Evolutionary conservation across 108 stramenopile species (phyloP).

Genomic region (Cyclostephanos tholiformis): DNA sequence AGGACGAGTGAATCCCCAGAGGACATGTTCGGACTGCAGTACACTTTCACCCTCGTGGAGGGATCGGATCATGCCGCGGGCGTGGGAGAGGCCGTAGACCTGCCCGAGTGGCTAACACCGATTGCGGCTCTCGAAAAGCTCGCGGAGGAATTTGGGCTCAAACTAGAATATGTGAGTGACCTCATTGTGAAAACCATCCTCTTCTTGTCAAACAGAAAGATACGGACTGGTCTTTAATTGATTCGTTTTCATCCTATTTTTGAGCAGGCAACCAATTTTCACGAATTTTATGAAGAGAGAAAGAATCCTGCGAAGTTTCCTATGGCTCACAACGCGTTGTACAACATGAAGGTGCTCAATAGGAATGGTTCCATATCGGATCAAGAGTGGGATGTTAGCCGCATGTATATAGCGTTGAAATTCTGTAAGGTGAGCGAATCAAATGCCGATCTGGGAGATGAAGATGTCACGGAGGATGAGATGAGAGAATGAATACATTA

Average conservation of each 20-base stretch:
- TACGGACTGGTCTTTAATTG: not conserved
- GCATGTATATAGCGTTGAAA: conserved; percentile 84
- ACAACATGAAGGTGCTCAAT: conserved; percentile 90
- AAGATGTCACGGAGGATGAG: conserved; percentile 66
- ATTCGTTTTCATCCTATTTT: not conserved
- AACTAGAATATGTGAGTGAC: conserved; percentile 61
- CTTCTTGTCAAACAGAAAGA: not conserved
- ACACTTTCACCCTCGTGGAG: conserved; percentile 86
- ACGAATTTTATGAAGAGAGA: conserved; percentile 74
- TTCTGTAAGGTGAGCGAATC: conserved; percentile 90
- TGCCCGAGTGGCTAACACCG: conserved; percentile 90
- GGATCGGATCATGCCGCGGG: conserved; percentile 79
- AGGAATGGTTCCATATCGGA: conserved; percentile 70
- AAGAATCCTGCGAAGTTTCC: conserved; percentile 60
- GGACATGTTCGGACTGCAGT: conserved; percentile 85
- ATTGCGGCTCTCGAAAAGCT: conserved; percentile 66
- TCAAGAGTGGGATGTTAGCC: conserved; percentile 87
- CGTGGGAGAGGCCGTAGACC: conserved; percentile 83
- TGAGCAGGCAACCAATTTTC: conserved; percentile 66
- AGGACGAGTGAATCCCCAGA: conserved; percentile 43
- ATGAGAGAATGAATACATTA: conserved; percentile 19
- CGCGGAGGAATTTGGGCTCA: conserved; percentile 74
- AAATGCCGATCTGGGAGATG: conserved; percentile 58
- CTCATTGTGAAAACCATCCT: not conserved
- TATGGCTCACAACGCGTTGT: conserved; percentile 67